phyloP scores from a whole-genome alignment of 2,329 filamentous ascomycete genomes.

The Cladosporium sp. region DNA sequence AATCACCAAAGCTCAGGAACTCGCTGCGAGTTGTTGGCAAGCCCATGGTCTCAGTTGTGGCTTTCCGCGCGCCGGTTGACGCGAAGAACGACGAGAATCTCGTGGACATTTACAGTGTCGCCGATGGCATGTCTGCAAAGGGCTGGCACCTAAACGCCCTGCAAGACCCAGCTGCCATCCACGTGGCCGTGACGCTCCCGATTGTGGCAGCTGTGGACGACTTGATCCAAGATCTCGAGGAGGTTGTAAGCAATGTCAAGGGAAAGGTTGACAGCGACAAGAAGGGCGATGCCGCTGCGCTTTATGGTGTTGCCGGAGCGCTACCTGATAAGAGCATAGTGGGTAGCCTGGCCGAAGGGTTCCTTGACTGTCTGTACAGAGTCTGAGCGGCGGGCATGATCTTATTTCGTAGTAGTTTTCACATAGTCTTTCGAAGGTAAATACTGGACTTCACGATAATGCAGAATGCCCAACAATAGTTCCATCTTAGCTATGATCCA shows the following conservation, averaged over 20 bases:
- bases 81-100: conserved; percentile 46
- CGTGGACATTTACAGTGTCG: conserved; percentile 92
- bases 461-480: not conserved
- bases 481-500: not conserved
- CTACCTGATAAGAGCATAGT: conserved; percentile 95
- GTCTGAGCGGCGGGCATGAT: not conserved
- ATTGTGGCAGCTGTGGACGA: conserved; percentile 78
- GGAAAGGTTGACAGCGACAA: conserved; percentile 66
- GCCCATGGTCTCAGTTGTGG: conserved; percentile 85
- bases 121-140: conserved; percentile 77
- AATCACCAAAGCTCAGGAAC: conserved; percentile 65
- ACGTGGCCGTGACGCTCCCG: conserved; percentile 89
- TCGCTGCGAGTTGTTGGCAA: conserved; percentile 80
- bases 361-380: conserved; percentile 63
- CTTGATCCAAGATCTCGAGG: conserved; percentile 68
- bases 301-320: conserved; percentile 94
- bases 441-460: conserved; percentile 16
- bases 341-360: conserved; percentile 83
- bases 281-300: conserved; percentile 76
- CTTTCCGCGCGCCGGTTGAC: conserved; percentile 65
- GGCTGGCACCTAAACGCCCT: conserved; percentile 97
- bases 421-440: conserved; percentile 1
- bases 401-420: not conserved
- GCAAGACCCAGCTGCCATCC: conserved; percentile 87
- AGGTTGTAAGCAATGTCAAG: conserved; percentile 66